phyloP scores from a whole-genome alignment of 768 basidiomycete genomes.

The Mycena metata region DNA sequence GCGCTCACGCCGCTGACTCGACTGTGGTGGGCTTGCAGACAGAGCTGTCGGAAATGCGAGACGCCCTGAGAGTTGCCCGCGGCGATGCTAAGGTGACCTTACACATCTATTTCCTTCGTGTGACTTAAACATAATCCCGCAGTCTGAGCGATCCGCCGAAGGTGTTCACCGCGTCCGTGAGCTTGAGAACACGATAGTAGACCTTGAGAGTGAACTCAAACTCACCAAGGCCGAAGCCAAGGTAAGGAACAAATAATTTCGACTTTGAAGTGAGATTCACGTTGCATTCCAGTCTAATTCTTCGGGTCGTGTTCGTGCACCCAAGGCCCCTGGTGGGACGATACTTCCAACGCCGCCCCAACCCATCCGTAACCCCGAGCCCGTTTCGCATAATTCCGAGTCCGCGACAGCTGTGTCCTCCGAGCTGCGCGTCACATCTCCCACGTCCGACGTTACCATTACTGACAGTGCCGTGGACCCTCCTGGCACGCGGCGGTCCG shows the following conservation, averaged over 20 bases:
- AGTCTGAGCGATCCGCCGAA: background rate
- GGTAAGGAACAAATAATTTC: background rate
- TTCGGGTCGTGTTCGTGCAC: slow-evolving; percentile 16
- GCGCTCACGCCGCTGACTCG: slow-evolving; percentile 14
- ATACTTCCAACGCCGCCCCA: background rate
- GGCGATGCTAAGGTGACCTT: slow-evolving; percentile 12
- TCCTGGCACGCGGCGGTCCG: background rate
- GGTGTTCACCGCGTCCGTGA: background rate
- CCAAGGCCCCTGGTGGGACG: slow-evolving; percentile 3
- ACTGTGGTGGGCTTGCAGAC: slow-evolving; percentile 3
- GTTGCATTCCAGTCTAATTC: slow-evolving; percentile 7
- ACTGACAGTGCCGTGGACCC: background rate
- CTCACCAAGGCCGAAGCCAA: slow-evolving; percentile 9
- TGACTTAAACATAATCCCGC: background rate
- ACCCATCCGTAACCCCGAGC: background rate
- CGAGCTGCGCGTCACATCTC: background rate
- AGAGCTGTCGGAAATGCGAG: slow-evolving; percentile 1
- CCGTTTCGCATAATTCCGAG: background rate
- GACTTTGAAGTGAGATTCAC: background rate
- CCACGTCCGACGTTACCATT: too few relatives aligned
- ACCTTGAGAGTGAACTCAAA: slow-evolving; percentile 14
- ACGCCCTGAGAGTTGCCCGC: slow-evolving; percentile 11
- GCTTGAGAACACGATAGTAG: slow-evolving; percentile 8
- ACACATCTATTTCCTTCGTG: background rate
- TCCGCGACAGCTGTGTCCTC: background rate